Base-by-base conservation (phyloP, 768 basidiomycete genomes). In the Mycena latifolia region DNA sequence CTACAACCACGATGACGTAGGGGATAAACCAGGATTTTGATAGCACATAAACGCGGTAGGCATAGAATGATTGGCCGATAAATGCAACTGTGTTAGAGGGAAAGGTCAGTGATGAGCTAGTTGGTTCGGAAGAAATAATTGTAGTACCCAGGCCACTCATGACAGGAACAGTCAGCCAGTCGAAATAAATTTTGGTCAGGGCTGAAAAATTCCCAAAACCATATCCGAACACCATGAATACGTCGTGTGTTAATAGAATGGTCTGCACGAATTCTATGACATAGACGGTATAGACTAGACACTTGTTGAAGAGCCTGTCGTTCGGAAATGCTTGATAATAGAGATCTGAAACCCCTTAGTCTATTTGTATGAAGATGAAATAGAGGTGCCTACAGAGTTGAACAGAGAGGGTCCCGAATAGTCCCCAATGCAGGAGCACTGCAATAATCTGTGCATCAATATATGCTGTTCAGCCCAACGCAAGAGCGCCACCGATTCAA, bases 271-370 rank as follows among this genome's bases (percentile, higher is more conserved):
- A 55, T 41, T 71, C 72, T 5, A 74, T 46, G 11, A 68, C 15
- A 37, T 63, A 73, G 0, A 67, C 61, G 11, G 47, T 62, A 28
- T 71, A 71, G 17, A 74, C 52, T 3, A 53, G 52, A 33, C 33
- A 33, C 35, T 53, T 53, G 52, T 33, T 53, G 35, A 63, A 3
- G 69, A 41, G 31, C 10, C 61, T 48, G 52, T 74, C 73, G 28
- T 69, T 71, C 1, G 72, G 72, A 48, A 74, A 74, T 18, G 72
- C 73, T 8, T 70, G 60, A 61, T 71, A 74, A 37, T 74, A 74
- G 20, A 74, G 56, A 50, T 74, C 72, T 74, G 22, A 33, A n/a
- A 20, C 28, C 3, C 5, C 14, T 48, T 14, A 57, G 39, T 31
- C 17, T 1, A 29, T 24, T 28, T 22, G 6, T 24, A 33, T 51